These are phyloP conservation scores for Garcia nutans DNA, from an alignment of 345 rosid genomes.

Conservation along the genomic window DNA sequence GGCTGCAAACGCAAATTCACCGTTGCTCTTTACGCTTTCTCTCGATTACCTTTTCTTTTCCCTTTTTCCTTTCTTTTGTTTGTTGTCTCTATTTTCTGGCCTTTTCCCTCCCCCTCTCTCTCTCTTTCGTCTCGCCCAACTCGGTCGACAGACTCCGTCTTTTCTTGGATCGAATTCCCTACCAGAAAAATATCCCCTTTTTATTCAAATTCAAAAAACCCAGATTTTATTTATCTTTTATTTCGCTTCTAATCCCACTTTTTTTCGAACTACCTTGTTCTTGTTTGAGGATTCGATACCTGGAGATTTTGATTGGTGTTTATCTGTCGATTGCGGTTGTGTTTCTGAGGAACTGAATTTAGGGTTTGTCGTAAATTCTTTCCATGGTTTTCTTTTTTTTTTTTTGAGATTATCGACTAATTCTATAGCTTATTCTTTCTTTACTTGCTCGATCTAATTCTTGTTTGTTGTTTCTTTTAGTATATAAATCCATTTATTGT, in stretches of 20 bases:
- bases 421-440: not conserved
- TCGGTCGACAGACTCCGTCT: constrained; percentile 15
- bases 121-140: constrained; percentile 1
- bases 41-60: too few relatives aligned
- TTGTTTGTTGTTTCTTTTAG: not conserved
- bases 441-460: not conserved
- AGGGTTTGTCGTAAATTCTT: constrained; percentile 6
- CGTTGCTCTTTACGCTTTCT: not conserved
- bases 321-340: constrained; percentile 17
- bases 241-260: not conserved
- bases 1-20: constrained; percentile 13
- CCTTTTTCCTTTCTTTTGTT: not conserved
- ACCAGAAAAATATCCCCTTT: not conserved
- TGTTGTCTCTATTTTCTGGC: not conserved
- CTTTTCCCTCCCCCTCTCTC: not conserved
- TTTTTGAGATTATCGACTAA: not conserved
- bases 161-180: constrained; percentile 24
- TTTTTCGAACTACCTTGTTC: too few relatives aligned
- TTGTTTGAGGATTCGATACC: constrained; percentile 17
- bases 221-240: not conserved
- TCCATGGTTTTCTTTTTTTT: not conserved
- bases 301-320: constrained; percentile 1
- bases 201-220: not conserved
- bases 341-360: constrained; percentile 1
- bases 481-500: constrained; percentile 4